These are phyloP conservation scores for Xanthoconium stramineum DNA, from an alignment of 768 basidiomycete species.

Conservation along the genomic window DNA sequence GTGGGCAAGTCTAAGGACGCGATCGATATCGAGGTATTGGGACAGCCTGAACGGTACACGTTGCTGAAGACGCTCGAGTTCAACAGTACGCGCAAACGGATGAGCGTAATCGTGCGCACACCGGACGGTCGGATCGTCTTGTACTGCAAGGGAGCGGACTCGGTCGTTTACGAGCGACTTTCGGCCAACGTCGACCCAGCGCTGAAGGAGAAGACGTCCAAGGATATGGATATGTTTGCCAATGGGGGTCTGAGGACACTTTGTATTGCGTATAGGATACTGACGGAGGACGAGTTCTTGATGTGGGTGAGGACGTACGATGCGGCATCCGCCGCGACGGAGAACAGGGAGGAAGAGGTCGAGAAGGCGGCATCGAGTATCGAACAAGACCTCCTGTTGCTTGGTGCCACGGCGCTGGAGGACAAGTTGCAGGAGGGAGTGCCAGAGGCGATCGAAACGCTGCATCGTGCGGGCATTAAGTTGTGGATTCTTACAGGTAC, in stretches of 20 bases:
- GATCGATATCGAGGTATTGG: conserved; percentile 90
- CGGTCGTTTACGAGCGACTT: conserved; percentile 87
- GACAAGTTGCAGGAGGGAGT: conserved; percentile 98
- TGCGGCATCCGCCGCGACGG: conserved; percentile 68
- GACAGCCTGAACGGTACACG: conserved; percentile 78
- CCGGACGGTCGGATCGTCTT: conserved; percentile 81
- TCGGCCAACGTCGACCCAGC: conserved; percentile 67
- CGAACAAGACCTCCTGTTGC: conserved; percentile 77
- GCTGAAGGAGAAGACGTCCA: conserved; percentile 73
- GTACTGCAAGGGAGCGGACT: conserved; percentile 97
- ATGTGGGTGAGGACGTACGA: conserved; percentile 81
- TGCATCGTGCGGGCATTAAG: conserved; percentile 94
- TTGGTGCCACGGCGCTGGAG: conserved; percentile 95
- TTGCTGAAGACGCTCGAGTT: conserved; percentile 86
- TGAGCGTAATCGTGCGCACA: conserved; percentile 87
- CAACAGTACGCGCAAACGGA: conserved; percentile 90
- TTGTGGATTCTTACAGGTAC: conserved; percentile 94
- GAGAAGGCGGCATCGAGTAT: conserved; percentile 83
- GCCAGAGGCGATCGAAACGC: conserved; percentile 89
- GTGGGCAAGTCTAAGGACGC: conserved; percentile 67
- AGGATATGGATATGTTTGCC: conserved; percentile 92
- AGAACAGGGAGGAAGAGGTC: conserved; percentile 86
- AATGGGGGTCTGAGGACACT: conserved; percentile 90
- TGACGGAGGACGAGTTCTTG: conserved; percentile 82
- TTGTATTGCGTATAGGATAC: conserved; percentile 77